A percentile compares a stretch with the other conserved stretches of the same genome.
Conservation (phyloP, 768 basidiomycete species). For the Sarcodon aspratus region DNA sequence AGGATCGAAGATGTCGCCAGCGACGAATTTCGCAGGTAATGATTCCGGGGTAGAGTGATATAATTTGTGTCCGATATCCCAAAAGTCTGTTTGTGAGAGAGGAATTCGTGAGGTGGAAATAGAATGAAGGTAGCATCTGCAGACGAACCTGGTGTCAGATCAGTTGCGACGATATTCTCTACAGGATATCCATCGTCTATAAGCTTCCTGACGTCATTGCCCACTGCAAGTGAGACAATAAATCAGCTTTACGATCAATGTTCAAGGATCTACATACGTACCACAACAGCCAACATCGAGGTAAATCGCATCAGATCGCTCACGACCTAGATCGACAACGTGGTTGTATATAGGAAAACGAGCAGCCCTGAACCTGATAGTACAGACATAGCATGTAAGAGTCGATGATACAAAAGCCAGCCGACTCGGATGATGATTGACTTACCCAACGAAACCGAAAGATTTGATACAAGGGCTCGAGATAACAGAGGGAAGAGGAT, state of each 20-base stretch:
- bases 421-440: background rate
- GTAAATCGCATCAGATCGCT: conserved; percentile 24
- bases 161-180: conserved; percentile 25
- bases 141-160: conserved; percentile 23
- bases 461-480: conserved; percentile 19
- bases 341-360: conserved; percentile 13
- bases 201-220: conserved; percentile 29
- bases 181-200: conserved; percentile 31
- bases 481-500: no score
- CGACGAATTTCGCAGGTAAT: conserved; percentile 43
- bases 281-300: conserved; percentile 37
- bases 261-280: no score
- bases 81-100: conserved; percentile 33
- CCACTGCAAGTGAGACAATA: conserved; percentile 19
- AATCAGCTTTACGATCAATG: no score
- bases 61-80: conserved; percentile 51
- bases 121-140: background rate
- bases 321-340: conserved; percentile 24
- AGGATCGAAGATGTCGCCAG: conserved; percentile 42
- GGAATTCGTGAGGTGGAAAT: background rate
- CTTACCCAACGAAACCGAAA: conserved; percentile 10
- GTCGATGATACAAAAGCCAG: conserved; percentile 18
- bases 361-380: conserved; percentile 15
- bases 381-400: conserved; percentile 19
- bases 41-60: conserved; percentile 39